phyloP scores from a whole-genome alignment of 2,329 filamentous ascomycete species.

The Aspergillus sclerotialis region DNA sequence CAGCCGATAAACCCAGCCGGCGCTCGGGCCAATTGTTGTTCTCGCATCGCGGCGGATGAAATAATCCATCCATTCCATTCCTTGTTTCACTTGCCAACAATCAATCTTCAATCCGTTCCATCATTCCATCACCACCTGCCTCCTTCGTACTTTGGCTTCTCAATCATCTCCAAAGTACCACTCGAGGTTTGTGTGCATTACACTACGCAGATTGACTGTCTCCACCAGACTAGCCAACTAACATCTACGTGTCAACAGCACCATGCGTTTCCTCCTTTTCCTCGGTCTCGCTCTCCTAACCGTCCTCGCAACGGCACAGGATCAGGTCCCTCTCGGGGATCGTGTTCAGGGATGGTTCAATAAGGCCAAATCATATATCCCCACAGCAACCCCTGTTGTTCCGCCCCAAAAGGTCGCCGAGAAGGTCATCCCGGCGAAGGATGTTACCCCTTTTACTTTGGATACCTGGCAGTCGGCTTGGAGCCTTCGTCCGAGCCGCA shows the following conservation, averaged over 20 bases:
- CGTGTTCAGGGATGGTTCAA: slow-evolving; percentile 42
- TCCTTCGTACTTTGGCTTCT: slow-evolving; percentile 18
- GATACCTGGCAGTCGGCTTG: slow-evolving; percentile 53
- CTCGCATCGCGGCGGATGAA: too few relatives aligned
- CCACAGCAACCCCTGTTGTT: slow-evolving; percentile 37
- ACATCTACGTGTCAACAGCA: slow-evolving; percentile 20
- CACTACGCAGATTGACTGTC: slow-evolving; percentile 3
- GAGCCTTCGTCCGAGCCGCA: slow-evolving; percentile 34
- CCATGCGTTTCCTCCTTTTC: slow-evolving; percentile 48
- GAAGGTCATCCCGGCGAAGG: slow-evolving; percentile 39
- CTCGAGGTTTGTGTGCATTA: slow-evolving; percentile 16
- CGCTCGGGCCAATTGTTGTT: slow-evolving; percentile 28
- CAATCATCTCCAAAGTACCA: slow-evolving; percentile 13
- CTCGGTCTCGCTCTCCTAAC: slow-evolving; percentile 45
- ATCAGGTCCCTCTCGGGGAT: slow-evolving; percentile 48
- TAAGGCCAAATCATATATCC: slow-evolving; percentile 49
- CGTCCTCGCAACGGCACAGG: slow-evolving; percentile 48
- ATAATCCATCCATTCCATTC: too few relatives aligned
- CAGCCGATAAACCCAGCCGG: slow-evolving; percentile 4
- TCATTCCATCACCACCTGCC: slow-evolving; percentile 8
- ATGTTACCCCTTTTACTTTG: slow-evolving; percentile 48
- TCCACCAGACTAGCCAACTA: too few relatives aligned
- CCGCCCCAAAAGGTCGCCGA: slow-evolving; percentile 38
- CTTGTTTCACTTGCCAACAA: slow-evolving; percentile 13
- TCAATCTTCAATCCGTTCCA: slow-evolving; percentile 12